Conservation (phyloP, 768 basidiomycete genomes). For the Trametes cingulata region DNA sequence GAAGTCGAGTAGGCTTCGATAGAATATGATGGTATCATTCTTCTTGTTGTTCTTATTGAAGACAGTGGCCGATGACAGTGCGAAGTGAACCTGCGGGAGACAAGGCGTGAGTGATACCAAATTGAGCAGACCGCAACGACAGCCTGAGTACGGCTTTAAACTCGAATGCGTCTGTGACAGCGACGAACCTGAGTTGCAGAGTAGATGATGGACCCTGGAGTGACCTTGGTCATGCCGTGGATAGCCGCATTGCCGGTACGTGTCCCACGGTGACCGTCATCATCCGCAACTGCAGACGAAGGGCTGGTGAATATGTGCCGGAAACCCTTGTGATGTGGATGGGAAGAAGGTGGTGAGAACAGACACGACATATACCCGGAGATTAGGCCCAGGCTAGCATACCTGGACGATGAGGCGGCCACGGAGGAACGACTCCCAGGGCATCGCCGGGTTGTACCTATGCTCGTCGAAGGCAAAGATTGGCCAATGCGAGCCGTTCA, state of each 20-base stretch:
- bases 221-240: background rate
- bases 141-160: too few relatives aligned
- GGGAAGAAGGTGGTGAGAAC: too few relatives aligned
- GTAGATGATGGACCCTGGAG: background rate
- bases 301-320: background rate
- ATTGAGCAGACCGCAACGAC: too few relatives aligned
- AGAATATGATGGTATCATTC: background rate
- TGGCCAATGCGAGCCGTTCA: constrained; percentile 5
- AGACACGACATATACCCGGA: background rate
- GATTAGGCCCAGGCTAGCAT: background rate
- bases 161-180: too few relatives aligned
- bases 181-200: background rate
- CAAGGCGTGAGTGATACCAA: too few relatives aligned
- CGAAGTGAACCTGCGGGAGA: constrained; percentile 5
- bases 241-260: background rate
- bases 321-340: background rate
- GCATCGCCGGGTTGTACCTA: background rate
- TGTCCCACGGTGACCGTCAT: background rate
- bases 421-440: background rate
- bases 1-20: background rate
- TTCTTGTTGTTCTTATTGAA: constrained; percentile 2
- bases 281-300: background rate
- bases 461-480: background rate
- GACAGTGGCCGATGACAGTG: background rate
- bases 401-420: background rate